These are phyloP conservation scores for Cladosporium sphaerospermum DNA, from an alignment of 2,329 filamentous ascomycete species.

Conservation along the genomic window DNA sequence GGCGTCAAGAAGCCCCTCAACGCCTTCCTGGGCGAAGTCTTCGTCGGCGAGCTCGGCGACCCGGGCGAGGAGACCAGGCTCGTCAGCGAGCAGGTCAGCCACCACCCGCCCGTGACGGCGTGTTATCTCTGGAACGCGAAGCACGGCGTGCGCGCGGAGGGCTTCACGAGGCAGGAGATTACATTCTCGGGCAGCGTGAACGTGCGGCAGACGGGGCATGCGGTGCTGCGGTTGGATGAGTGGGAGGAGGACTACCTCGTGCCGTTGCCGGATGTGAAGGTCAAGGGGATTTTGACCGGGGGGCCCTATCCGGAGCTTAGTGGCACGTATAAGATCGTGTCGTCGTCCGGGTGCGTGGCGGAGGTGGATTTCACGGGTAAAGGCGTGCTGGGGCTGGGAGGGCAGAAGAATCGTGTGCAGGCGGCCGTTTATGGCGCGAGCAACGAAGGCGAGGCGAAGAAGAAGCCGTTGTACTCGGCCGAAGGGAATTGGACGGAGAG, in stretches of 20 bases:
- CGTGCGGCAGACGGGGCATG: constrained; percentile 43
- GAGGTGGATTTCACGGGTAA: constrained; percentile 42
- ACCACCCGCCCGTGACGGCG: constrained; percentile 43
- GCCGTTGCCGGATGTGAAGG: constrained; percentile 40
- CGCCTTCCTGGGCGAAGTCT: constrained; percentile 45
- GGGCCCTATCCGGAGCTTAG: constrained; percentile 40
- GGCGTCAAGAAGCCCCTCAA: constrained; percentile 48
- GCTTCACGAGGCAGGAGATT: constrained; percentile 43
- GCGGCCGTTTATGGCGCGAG: constrained; percentile 30
- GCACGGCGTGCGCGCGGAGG: constrained; percentile 38
- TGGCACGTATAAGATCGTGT: constrained; percentile 37
- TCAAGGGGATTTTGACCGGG: constrained; percentile 40
- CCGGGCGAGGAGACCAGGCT: constrained; percentile 35
- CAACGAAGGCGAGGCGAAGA: constrained; percentile 19
- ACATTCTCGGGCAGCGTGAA: constrained; percentile 40
- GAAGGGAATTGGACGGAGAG: constrained; percentile 39
- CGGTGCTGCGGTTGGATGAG: constrained; percentile 39
- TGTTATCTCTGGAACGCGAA: constrained; percentile 43
- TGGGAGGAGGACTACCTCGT: constrained; percentile 41
- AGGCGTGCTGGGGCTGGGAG: constrained; percentile 31
- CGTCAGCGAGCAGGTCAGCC: constrained; percentile 41
- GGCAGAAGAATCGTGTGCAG: constrained; percentile 38
- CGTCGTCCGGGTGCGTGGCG: constrained; percentile 36
- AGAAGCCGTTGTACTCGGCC: constrained; percentile 32
- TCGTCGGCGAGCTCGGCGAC: constrained; percentile 34